Base-by-base conservation (phyloP, 192 early-diverging fungal genomes). In the Thamnidium elegans region DNA sequence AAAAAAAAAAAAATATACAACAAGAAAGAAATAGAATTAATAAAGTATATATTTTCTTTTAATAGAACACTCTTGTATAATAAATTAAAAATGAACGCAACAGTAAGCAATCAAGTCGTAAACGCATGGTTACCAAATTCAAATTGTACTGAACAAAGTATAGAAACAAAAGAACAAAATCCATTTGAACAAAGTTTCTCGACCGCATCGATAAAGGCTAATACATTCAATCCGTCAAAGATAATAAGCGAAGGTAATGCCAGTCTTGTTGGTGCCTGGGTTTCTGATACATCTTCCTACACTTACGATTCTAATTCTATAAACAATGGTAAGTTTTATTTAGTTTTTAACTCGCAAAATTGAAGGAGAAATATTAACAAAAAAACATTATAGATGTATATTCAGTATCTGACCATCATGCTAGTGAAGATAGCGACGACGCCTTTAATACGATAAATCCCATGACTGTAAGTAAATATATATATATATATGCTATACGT, bases 291-390 rank as follows among this genome's bases (percentile, higher is more conserved):
- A 23, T 36, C 31, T 34, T 32, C 54, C n/a, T 55, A 36, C 54
- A 32, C 53, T 56, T 36, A 56, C 9, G 19, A 34, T 17, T 17
- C 55, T 36, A 34, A 10, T 10, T 39, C 34, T 31, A 56, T 56
- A 56, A 34, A 34, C 19, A 34, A 34, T 56, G 55, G 55, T 39
- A 15, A 39, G 15, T 56, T 79, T 88, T 14, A n/a, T n/a, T n/a
- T n/a, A n/a, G n/a, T 87, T 88, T 0, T 71, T 92, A 26, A 26
- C 26, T 26, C 26, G 26, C 26, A 3, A 26, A 26, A 1, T 26
- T 26, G 13, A n/a, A 55, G 15, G 21, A 54, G 52, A 4, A n/a
- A 51, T 30, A 55, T 7, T 17, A 26, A 26, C 26, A 26, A 26
- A 26, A 26, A 26, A 2, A 26, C 3, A 39, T 39, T 3, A 39